A percentile compares a stretch with the other conserved stretches of the same genome.
Evolutionary conservation across 306 rosid species (phyloP).

Genomic region (Casuarina glauca): DNA sequence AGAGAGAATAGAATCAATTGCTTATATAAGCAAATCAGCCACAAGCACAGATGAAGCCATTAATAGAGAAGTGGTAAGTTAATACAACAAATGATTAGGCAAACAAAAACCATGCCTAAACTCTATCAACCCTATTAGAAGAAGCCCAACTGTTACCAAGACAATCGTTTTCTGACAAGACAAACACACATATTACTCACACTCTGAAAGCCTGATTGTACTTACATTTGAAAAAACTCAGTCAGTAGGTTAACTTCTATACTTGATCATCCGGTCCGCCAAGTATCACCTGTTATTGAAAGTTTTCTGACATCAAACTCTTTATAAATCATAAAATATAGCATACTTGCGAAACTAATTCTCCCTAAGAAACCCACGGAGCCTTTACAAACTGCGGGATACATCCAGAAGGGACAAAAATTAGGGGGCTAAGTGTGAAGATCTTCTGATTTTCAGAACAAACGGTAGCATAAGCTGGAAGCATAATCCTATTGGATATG

Average conservation of each 20-base stretch:
- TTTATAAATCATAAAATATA: background rate
- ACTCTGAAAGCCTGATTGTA: conserved; percentile 42
- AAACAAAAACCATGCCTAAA: conserved; percentile 86
- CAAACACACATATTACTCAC: conserved; percentile 55
- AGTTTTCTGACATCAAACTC: conserved; percentile 2
- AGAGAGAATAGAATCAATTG: background rate
- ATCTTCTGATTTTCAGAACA: background rate
- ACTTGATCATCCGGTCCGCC: conserved; percentile 93
- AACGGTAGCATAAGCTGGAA: background rate
- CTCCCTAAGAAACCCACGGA: background rate
- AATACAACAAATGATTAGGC: conserved; percentile 81
- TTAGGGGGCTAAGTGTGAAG: background rate
- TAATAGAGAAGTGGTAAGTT: conserved; percentile 37
- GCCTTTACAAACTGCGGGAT: background rate
- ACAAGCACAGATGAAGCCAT: conserved; percentile 72
- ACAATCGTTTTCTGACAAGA: conserved; percentile 28
- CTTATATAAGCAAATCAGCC: conserved; percentile 43
- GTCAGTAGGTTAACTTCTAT: conserved; percentile 55
- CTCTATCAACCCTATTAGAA: conserved; percentile 76
- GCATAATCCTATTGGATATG: background rate
- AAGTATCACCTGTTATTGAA: conserved; percentile 72
- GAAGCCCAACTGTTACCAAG: conserved; percentile 51
- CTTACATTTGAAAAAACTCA: conserved; percentile 42
- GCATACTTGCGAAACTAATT: background rate
- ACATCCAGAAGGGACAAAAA: background rate